These are phyloP conservation scores for Euphorbia schlechtendalii DNA, from an alignment of 441 rosid species.

Conservation along the genomic window DNA sequence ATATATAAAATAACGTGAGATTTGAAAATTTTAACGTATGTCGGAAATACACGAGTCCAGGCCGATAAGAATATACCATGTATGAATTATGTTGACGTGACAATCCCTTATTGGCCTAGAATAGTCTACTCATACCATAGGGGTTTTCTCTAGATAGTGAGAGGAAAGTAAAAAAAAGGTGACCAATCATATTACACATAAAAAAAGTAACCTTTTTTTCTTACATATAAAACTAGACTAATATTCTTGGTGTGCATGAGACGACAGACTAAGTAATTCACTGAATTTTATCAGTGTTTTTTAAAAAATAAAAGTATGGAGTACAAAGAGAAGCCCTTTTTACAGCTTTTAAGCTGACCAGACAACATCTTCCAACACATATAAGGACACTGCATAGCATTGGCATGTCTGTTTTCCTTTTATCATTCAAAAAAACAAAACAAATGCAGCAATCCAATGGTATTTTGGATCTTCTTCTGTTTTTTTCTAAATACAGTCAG, in stretches of 20 bases:
- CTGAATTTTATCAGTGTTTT: not conserved
- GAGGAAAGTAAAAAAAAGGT: no score
- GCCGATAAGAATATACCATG: no score
- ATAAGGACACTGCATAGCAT: conserved; percentile 34
- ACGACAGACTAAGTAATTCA: conserved; percentile 6
- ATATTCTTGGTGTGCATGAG: conserved; percentile 21
- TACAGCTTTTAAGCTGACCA: conserved; percentile 41
- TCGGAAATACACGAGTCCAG: no score
- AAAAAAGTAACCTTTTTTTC: conserved; percentile 6
- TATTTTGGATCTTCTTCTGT: conserved; percentile 29
- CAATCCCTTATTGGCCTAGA: no score
- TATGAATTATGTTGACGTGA: no score
- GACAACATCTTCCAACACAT: conserved; percentile 24
- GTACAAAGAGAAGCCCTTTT: conserved; percentile 21
- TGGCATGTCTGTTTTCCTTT: conserved; percentile 16
- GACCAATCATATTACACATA: no score
- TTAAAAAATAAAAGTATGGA: conserved; percentile 14
- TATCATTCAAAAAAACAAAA: conserved; percentile 9
- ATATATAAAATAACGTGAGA: no score
- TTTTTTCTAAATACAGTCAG: not conserved
- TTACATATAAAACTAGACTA: conserved; percentile 13
- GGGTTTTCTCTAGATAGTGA: no score
- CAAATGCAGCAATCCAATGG: conserved; percentile 12
- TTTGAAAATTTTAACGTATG: no score
- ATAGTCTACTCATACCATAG: no score